Evolutionary conservation across 2,329 filamentous ascomycete species (phyloP), one percentile per base, ranked within the genome.

Genomic region (Tolypocladium guangdongense): DNA sequence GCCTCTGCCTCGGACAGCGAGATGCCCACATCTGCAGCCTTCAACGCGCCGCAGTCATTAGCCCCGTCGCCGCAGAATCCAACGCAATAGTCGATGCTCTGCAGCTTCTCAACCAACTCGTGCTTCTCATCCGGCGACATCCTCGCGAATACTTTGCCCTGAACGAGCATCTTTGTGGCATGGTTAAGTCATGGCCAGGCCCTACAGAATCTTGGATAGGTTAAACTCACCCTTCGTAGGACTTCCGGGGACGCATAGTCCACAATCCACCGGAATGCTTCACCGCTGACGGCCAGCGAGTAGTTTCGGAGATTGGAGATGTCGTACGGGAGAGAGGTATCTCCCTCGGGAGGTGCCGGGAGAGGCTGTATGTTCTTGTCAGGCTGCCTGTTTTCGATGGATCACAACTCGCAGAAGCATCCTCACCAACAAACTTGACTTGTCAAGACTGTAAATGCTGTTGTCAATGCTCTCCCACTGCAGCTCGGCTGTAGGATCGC

Each of bases 61-160:
- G 93, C 93, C 41, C 93, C 93, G 66, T 99, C 93, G 46, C 93
- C 93, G 63, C 93, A 99, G 71, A 99, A 99, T 32, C 93, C 93
- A 60, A 84, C 89, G 61, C 88, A 95, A 68, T 96, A 99, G 66
- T 91, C 92, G 58, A 99, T 90, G 62, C 88, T 92, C 67, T 99
- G 95, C 4, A 99, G 78, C 68, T 96, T 99, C 68, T 97, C 93
- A 2, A 99, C 90, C 2, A 99, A 76, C 68, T 99, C 95, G 65
- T 96, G 91, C 68, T 99, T 99, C 69, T 99, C 93, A 66, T 99
- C 95, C 0, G 93, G 95, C 2, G 92, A 97, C 93, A 99, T 99
- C 61, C 93, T 87, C 4, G 93, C 95, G 69, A 95, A 99, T 1
- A 99, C 90, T 68, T 93, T 92, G 30, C 92, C 91, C 52, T 81